Conservation (phyloP, 176 grass and related monocot genomes). For the Puccinellia tenuiflora region DNA sequence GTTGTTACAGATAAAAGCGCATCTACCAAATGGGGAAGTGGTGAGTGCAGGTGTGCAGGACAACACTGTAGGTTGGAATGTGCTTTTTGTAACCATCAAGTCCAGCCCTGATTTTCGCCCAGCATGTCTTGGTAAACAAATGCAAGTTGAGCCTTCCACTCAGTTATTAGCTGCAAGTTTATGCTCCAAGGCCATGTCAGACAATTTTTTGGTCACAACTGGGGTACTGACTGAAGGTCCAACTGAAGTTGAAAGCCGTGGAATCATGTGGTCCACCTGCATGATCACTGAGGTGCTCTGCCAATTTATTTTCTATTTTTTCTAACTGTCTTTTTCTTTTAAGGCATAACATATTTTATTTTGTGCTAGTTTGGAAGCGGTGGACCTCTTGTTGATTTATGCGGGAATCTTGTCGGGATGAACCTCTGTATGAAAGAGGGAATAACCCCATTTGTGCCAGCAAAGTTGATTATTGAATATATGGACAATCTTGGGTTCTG, state of each 20-base stretch:
- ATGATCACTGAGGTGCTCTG: neutral
- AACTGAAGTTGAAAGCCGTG: neutral
- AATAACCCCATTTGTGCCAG: neutral
- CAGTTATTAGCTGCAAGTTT: neutral
- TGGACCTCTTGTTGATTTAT: neutral
- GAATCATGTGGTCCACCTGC: neutral
- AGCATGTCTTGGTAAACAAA: neutral
- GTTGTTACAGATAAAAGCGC: neutral
- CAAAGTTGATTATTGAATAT: neutral
- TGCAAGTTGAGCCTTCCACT: neutral
- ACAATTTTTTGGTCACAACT: neutral
- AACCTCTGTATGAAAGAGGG: neutral
- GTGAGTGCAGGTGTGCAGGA: neutral
- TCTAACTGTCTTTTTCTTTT: neutral
- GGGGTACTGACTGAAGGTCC: neutral
- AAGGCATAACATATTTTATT: neutral
- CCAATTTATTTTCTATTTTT: neutral
- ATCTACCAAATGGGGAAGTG: neutral
- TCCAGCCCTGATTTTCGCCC: neutral
- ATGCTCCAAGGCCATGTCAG: neutral
- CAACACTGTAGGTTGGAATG: neutral
- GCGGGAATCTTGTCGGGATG: neutral
- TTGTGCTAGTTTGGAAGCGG: neutral
- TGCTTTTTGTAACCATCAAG: neutral
- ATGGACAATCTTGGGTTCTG: neutral